phyloP scores from a whole-genome alignment of 306 rosid genomes.

The Quercus cerris region DNA sequence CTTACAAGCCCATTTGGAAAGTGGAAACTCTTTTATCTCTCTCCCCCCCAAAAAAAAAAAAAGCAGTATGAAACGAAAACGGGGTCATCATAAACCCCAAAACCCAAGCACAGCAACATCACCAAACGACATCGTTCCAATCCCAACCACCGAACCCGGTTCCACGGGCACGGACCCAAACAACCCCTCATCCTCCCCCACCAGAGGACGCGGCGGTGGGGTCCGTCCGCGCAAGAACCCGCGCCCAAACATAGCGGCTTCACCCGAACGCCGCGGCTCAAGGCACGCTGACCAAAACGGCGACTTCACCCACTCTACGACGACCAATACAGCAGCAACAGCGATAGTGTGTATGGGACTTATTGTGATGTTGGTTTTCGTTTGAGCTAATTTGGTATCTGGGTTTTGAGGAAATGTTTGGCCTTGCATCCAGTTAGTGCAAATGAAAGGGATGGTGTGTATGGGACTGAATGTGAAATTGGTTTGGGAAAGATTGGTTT shows the following conservation, averaged over 20 bases:
- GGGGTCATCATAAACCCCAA: constrained; percentile 49
- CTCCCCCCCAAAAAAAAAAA: neutral
- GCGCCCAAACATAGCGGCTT: constrained; percentile 2
- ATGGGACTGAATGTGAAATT: too few species aligned
- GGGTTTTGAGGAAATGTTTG: neutral
- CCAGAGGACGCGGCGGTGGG: constrained; percentile 24
- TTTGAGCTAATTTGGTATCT: neutral
- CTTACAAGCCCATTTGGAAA: too few species aligned
- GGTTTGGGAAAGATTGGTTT: too few species aligned
- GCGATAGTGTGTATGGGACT: too few species aligned
- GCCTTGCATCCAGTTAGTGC: neutral
- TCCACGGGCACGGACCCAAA: neutral
- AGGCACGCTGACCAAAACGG: constrained; percentile 44
- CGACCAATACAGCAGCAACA: too few species aligned
- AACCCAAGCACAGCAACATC: constrained; percentile 21
- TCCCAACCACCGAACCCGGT: neutral
- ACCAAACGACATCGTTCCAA: constrained; percentile 22
- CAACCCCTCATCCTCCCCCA: constrained; percentile 20
- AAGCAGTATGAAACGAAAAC: constrained; percentile 30
- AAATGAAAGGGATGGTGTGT: neutral
- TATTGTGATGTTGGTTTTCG: constrained; percentile 9
- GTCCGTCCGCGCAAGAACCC: constrained; percentile 38
- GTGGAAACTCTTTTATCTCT: neutral
- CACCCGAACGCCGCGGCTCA: constrained; percentile 39
- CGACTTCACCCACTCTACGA: constrained; percentile 6